Evolutionary conservation across 2,329 filamentous ascomycete genomes (phyloP).

Genomic region (Microcyclospora pomicola): DNA sequence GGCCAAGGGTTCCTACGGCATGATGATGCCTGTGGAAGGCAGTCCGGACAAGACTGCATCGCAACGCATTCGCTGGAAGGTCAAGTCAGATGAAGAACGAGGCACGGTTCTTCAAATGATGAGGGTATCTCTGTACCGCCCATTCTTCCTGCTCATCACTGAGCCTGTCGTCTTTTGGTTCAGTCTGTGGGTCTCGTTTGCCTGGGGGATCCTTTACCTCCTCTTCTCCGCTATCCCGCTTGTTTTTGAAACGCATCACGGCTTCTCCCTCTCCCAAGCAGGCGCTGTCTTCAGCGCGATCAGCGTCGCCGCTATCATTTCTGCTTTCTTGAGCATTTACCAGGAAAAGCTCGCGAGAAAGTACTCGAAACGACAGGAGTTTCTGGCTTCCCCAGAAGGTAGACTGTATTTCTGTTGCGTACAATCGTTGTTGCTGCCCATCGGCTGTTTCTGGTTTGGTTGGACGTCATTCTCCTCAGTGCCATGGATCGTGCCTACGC

Average conservation of each 20-base stretch:
- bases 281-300: slow-evolving; percentile 64
- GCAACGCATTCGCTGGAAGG: slow-evolving; percentile 34
- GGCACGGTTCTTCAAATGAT: slow-evolving; percentile 57
- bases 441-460: slow-evolving; percentile 69
- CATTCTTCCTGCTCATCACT: slow-evolving; percentile 63
- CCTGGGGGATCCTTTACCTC: slow-evolving; percentile 79
- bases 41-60: slow-evolving; percentile 8
- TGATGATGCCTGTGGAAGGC: slow-evolving; percentile 30
- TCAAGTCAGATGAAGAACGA: slow-evolving; percentile 59
- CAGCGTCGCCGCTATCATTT: slow-evolving; percentile 50
- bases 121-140: slow-evolving; percentile 57
- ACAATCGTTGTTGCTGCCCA: slow-evolving; percentile 59
- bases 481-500: slow-evolving; percentile 58
- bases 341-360: slow-evolving; percentile 13
- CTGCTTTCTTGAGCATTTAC: slow-evolving; percentile 48
- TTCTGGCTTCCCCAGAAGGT: slow-evolving; percentile 49
- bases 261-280: slow-evolving; percentile 52
- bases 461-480: slow-evolving; percentile 50
- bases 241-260: slow-evolving; percentile 55
- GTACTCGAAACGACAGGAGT: slow-evolving; percentile 21
- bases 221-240: slow-evolving; percentile 70
- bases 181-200: slow-evolving; percentile 77
- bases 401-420: slow-evolving; percentile 75
- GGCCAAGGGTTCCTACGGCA: slow-evolving; percentile 43
- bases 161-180: slow-evolving; percentile 77